phyloP scores from a whole-genome alignment of 2,329 filamentous ascomycete species.

The Pseudogymnoascus sp. region DNA sequence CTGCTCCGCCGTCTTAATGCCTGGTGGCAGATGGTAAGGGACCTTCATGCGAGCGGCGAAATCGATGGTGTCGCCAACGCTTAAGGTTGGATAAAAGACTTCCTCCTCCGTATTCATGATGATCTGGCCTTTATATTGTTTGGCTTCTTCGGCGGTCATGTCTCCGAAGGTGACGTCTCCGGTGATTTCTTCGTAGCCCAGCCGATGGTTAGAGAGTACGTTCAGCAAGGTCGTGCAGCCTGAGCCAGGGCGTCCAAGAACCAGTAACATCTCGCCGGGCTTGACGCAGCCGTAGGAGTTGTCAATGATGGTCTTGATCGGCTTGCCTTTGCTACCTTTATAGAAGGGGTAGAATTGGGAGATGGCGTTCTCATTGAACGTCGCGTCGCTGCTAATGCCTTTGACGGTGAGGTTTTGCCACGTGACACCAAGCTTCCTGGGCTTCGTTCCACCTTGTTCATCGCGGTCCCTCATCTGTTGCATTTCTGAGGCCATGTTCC shows the following conservation, averaged over 20 bases:
- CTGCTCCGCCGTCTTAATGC: conserved; percentile 32
- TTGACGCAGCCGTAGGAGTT: conserved; percentile 62
- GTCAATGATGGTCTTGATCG: conserved; percentile 59
- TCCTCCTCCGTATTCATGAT: conserved; percentile 50
- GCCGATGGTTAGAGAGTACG: conserved; percentile 51
- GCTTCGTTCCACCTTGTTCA: conserved; percentile 21
- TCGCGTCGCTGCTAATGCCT: conserved; percentile 58
- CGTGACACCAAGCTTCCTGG: conserved; percentile 72
- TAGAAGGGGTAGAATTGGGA: conserved; percentile 53
- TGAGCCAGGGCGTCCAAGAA: conserved; percentile 61
- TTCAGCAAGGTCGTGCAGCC: conserved; percentile 69
- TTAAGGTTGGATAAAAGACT: conserved; percentile 45
- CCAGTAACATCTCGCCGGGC: conserved; percentile 66
- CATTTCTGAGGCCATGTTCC: conserved; percentile 8
- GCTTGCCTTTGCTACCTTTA: conserved; percentile 48
- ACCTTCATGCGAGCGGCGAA: conserved; percentile 53
- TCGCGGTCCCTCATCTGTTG: background rate
- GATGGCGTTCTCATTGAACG: conserved; percentile 54
- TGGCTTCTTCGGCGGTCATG: conserved; percentile 37
- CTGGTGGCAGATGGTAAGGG: conserved; percentile 46
- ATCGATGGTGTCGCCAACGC: conserved; percentile 46
- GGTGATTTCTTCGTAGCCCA: conserved; percentile 45
- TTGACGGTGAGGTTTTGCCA: conserved; percentile 74
- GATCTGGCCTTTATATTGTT: conserved; percentile 50
- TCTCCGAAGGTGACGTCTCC: conserved; percentile 54